A percentile compares a stretch with the other conserved stretches of the same genome.
Evolutionary conservation across 352 stramenopile species (phyloP).

Genomic region (Pythium diclinum): DNA sequence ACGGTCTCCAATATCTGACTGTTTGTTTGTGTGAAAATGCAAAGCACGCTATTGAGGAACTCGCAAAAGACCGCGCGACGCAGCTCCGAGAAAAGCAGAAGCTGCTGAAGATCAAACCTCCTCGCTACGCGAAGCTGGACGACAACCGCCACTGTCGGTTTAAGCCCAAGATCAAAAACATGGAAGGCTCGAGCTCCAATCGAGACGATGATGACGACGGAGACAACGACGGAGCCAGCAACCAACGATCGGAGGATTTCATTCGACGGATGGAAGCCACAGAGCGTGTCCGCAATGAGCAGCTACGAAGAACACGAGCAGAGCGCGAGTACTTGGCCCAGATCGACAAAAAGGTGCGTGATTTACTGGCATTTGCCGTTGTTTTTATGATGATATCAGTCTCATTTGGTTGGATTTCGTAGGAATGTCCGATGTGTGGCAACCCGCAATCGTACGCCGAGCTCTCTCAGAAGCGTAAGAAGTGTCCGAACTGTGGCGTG

Average conservation of each 20-base stretch:
- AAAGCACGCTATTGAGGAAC: conserved; percentile 43
- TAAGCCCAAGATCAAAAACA: conserved; percentile 35
- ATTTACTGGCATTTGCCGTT: background rate
- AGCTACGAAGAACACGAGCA: conserved; percentile 56
- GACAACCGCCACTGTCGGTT: conserved; percentile 61
- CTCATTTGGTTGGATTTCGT: background rate
- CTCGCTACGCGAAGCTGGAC: conserved; percentile 51
- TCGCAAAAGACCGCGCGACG: conserved; percentile 45
- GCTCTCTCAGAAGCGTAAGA: conserved; percentile 76
- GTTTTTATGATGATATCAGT: background rate
- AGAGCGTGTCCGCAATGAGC: conserved; percentile 53
- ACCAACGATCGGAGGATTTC: conserved; percentile 52
- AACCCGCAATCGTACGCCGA: conserved; percentile 76
- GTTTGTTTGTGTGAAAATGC: background rate
- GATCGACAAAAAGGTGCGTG: conserved; percentile 65
- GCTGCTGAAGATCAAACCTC: conserved; percentile 19
- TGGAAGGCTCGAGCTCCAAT: conserved; percentile 20
- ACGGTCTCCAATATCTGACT: conserved; percentile 9
- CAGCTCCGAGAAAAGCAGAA: conserved; percentile 33
- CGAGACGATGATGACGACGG: conserved; percentile 37
- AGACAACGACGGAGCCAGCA: conserved; percentile 34
- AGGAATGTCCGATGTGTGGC: conserved; percentile 67
- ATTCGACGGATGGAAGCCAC: conserved; percentile 70
- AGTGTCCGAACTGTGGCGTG: conserved; percentile 73
- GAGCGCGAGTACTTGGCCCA: conserved; percentile 51